These are phyloP conservation scores for Cutaneotrichosporon sp. DNA, from an alignment of 1,284 basidiomycete genomes.

Conservation along the genomic window DNA sequence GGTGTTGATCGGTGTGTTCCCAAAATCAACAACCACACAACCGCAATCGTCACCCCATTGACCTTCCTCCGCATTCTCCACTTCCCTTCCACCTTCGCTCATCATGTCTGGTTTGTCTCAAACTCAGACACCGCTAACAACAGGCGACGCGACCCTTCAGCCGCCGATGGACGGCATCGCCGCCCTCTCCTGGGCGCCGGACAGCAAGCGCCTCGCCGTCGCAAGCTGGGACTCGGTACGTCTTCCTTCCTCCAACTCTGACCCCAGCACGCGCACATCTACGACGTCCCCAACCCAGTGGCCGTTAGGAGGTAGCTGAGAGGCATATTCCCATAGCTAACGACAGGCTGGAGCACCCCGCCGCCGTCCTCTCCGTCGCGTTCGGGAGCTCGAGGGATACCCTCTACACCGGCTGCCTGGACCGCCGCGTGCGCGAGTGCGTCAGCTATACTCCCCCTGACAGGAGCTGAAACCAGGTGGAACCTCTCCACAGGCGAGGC, in stretches of 20 bases:
- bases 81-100: background rate
- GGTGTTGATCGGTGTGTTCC: too few species aligned
- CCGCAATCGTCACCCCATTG: background rate
- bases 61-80: constrained; percentile 5
- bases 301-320: background rate
- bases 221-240: constrained; percentile 87
- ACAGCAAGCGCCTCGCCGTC: constrained; percentile 72
- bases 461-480: constrained; percentile 51
- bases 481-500: constrained; percentile 54
- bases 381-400: constrained; percentile 51
- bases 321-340: constrained; percentile 30
- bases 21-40: constrained; percentile 7
- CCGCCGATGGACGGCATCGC: constrained; percentile 85
- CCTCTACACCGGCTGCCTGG: constrained; percentile 55
- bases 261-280: constrained; percentile 4
- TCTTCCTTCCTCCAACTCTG: constrained; percentile 20
- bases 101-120: background rate
- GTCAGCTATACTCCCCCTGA: constrained; percentile 17
- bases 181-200: constrained; percentile 75
- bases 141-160: constrained; percentile 49
- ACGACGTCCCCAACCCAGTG: constrained; percentile 10
- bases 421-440: constrained; percentile 59
- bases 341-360: constrained; percentile 44
- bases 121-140: background rate
- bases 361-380: constrained; percentile 50